These are phyloP conservation scores for Dendrocalamus sinicus DNA, from an alignment of 176 grass and related monocot genomes.

Conservation along the genomic window DNA sequence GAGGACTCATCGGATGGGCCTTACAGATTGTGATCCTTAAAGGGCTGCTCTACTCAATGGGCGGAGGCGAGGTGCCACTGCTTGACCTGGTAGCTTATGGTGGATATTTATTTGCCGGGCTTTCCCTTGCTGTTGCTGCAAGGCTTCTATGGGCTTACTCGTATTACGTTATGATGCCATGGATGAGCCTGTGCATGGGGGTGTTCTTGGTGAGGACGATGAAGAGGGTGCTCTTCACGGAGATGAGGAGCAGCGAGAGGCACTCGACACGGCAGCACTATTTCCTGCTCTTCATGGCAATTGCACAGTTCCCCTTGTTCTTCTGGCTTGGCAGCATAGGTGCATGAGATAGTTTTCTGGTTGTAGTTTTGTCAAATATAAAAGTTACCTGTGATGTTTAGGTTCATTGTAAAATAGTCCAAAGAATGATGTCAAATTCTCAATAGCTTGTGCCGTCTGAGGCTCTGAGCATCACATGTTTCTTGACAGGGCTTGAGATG, in stretches of 20 bases:
- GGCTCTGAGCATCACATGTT: background rate
- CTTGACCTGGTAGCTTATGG: conserved; percentile 84
- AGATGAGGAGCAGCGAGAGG: conserved; percentile 71
- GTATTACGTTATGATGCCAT: conserved; percentile 67
- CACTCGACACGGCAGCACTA: conserved; percentile 75
- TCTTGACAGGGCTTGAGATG: background rate
- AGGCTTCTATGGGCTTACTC: conserved; percentile 76
- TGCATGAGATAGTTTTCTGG: conserved; percentile 29
- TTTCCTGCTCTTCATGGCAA: conserved; percentile 78
- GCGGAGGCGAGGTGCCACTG: conserved; percentile 75
- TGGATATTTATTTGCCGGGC: conserved; percentile 66
- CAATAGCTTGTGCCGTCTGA: conserved; percentile 11
- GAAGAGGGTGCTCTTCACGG: conserved; percentile 76
- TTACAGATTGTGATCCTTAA: conserved; percentile 76
- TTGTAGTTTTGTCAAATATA: background rate
- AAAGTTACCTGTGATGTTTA: background rate
- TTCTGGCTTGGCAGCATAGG: conserved; percentile 84
- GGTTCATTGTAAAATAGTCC: conserved; percentile 25
- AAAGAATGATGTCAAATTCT: background rate
- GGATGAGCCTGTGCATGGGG: conserved; percentile 89
- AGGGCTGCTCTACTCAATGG: conserved; percentile 68
- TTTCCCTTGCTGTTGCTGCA: conserved; percentile 55
- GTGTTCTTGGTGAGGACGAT: conserved; percentile 88
- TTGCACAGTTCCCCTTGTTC: conserved; percentile 79
- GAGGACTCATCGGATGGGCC: conserved; percentile 71